Base-by-base conservation (phyloP, 805 yeast species). In the Saturnispora besseyi region DNA sequence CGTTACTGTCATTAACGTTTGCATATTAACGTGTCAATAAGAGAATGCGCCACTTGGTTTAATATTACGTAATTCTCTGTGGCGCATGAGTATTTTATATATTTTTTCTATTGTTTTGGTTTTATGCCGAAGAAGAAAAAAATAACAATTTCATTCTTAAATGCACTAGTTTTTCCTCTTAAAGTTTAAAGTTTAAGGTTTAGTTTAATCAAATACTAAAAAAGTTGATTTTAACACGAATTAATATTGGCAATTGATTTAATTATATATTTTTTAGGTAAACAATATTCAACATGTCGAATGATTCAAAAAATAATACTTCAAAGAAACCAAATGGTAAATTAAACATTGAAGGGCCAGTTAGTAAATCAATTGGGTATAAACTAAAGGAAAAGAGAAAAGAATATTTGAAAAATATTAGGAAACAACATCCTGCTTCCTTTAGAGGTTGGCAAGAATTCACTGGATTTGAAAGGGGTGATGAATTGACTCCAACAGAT, bases 371-470 rank as follows among this genome's bases (percentile, higher is more conserved):
- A 45, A 60, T 62, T 45, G 59, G 57, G 37, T 55, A 50, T 41
- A 45, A 55, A 41, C 50, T 57, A 9, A 38, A 53, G 5, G 55
- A 56, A 22, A 50, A 55, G 36, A 52, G 57, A 45, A 46, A 55
- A 26, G 53, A 56, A 44, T 49, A 52, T 3, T 56, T 57, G 37
- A 58, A 51, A 0, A 44, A 44, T 8, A 61, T 62, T 41, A 64
- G 87, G 62, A 63, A 68, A 36, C 66, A 83, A 3, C 79, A 78
- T 45, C 79, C 74, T 49, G 84, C 86, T 28, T 78, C 91, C 2
- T 84, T 77, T 60, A 78, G 87, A 45, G 98, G 98, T 32, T 91
- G 98, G 98, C 87, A 84, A 63, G 96, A 90, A 65, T 89, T 87
- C 47, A 91, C 93, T 9, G 86, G 88, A 18, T 91, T 88, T 84